Base-by-base conservation (phyloP, 163 green algal genomes). In the Scenedesmus sp. region DNA sequence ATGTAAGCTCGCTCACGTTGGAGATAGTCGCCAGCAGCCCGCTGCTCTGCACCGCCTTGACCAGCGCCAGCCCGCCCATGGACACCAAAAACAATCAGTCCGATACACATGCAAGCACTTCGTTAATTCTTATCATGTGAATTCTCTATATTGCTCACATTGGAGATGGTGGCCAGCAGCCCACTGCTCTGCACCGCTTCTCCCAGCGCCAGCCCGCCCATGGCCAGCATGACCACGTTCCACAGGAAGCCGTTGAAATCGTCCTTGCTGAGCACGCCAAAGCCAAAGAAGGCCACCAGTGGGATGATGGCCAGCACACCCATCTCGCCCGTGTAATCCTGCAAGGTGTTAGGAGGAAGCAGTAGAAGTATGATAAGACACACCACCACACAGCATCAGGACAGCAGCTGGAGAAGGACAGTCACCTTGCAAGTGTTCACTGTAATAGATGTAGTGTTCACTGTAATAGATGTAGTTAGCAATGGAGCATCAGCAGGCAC, bases 171-270 rank as follows among this genome's bases (percentile, higher is more conserved):
- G 15, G 73, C 56, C 56, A 98, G 93, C 90, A 98, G 86, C 2
- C 96, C 96, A 52, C 92, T 96, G 92, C 88, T 94, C 90, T 96
- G 95, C 52, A 97, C 96, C 0, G 95, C 96, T 84, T 97, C 95
- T 66, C 96, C 96, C 67, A 98, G 93, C 10, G 94, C 95, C 66
- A 96, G 92, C 5, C 96, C 96, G 2, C 96, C 96, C 96, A 97
- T 97, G 46, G 96, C 96, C 86, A 98, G 94, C 96, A 98, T 97
- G 52, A 98, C 96, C 4, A 98, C 96, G 66, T 97, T 96, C 96
- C 96, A 98, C 62, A 97, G 92, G 86, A 97, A 97, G 56, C 88
- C 90, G 90, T 97, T 97, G 94, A 97, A 98, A 92, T 98, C 96
- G 60, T 98, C 96, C 94, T 98, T 98, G 91, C 77, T 59, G 8